phyloP scores from a whole-genome alignment of 1,284 basidiomycete species.

The Neonothopanus nambi region DNA sequence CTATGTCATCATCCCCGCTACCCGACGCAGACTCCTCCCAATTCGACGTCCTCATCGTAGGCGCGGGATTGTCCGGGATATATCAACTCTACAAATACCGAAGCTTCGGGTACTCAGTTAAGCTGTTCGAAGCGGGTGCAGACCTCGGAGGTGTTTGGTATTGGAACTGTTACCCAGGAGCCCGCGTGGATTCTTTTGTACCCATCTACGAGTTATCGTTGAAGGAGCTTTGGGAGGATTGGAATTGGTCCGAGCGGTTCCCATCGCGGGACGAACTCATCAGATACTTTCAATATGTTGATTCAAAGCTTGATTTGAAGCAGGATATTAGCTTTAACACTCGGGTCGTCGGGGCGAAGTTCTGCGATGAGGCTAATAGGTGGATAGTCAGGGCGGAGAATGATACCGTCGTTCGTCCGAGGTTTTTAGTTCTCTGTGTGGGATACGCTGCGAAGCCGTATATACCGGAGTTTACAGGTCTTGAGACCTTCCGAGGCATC shows the following conservation, averaged over 20 bases:
- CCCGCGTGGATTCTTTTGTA: conserved; percentile 10
- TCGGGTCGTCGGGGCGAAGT: conserved; percentile 19
- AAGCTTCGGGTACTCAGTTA: conserved; percentile 12
- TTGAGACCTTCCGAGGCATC: conserved; percentile 25
- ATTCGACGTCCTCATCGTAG: conserved; percentile 15
- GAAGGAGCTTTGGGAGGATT: conserved; percentile 28
- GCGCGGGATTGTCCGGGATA: conserved; percentile 15
- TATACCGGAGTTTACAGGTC: conserved; percentile 20
- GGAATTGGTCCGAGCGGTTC: conserved; percentile 26
- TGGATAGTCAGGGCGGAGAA: conserved; percentile 24
- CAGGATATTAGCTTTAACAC: conserved; percentile 26
- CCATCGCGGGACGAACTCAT: conserved; percentile 22
- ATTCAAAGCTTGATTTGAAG: conserved; percentile 24
- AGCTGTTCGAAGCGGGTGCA: conserved; percentile 5
- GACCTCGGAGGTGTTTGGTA: conserved; percentile 10
- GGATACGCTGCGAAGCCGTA: conserved; percentile 25
- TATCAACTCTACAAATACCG: conserved; percentile 14
- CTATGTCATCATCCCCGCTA: no score
- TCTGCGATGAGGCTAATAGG: not conserved
- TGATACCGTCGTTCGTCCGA: conserved; percentile 12
- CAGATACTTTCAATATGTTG: conserved; percentile 25
- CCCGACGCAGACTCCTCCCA: not conserved
- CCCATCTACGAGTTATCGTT: conserved; percentile 20
- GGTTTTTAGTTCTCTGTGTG: conserved; percentile 24
- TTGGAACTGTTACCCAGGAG: conserved; percentile 14